Evolutionary conservation across 1,139 yeast genomes (phyloP).

Genomic region (Yamadazyma trypodendri): DNA sequence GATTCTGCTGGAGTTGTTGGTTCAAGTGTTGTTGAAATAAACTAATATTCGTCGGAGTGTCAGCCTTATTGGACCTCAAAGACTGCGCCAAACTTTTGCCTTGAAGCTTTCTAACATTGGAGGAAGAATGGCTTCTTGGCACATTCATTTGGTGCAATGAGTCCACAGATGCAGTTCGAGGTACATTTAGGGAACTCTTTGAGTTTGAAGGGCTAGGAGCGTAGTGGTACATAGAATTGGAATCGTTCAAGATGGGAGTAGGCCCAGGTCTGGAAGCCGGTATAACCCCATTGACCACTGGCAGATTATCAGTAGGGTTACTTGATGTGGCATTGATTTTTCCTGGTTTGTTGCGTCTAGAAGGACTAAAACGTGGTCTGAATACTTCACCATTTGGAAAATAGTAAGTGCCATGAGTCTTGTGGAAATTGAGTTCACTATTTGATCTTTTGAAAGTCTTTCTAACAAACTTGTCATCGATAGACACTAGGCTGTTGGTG

Average conservation of each 20-base stretch:
- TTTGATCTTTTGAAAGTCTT: constrained; percentile 22
- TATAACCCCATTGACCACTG: not conserved
- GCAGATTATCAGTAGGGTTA: constrained; percentile 1
- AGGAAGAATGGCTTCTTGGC: constrained; percentile 21
- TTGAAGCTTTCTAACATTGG: constrained; percentile 22
- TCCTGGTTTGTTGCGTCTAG: constrained; percentile 36
- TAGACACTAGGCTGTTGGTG: constrained; percentile 37
- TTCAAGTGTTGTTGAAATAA: constrained; percentile 18
- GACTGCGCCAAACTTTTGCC: constrained; percentile 24
- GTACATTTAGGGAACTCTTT: constrained; percentile 3
- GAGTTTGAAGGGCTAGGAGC: not conserved
- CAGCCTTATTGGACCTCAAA: constrained; percentile 27
- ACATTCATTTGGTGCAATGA: constrained; percentile 11
- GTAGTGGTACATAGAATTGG: constrained; percentile 3
- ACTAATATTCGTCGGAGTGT: constrained; percentile 32
- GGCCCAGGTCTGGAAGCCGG: not conserved
- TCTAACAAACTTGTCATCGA: constrained; percentile 36
- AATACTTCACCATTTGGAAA: constrained; percentile 60
- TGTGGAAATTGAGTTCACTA: constrained; percentile 14
- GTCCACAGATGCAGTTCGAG: constrained; percentile 12
- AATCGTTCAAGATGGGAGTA: not conserved
- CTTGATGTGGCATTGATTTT: constrained; percentile 18
- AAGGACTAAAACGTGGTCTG: constrained; percentile 43
- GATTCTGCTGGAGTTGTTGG: constrained; percentile 18
- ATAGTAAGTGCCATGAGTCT: constrained; percentile 33